Evolutionary conservation across 495 filamentous ascomycete species (phyloP), one percentile per base, ranked within the genome.

Genomic region (Podospora bellae-mahoneyi): DNA sequence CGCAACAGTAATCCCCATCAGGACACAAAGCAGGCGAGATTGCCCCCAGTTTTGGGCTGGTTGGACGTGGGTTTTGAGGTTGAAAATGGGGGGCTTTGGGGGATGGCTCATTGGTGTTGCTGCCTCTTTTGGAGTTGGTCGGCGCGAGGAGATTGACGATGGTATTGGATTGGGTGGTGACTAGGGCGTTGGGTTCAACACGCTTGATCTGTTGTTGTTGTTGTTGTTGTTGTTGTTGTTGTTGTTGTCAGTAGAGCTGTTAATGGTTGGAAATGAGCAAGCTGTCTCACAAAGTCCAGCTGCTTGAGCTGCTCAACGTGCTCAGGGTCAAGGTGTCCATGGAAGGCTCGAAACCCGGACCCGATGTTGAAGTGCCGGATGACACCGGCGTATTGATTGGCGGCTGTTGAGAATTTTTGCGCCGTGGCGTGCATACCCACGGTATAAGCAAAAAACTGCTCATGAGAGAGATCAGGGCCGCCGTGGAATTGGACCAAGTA

Each of bases 1-100:
- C 30, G 82, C 87, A 44, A 89, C 81, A 16, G 86, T 88, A 58
- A 89, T 74, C 19, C 19, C 84, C 88, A 39, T 79, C 72, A 9
- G 80, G 68, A 3, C 82, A 84, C 53, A 86, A 89, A 10, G 86
- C 87, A 15, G 85, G 85, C 3, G 84, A 86, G 68, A 81, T 28
- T 88, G 79, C 57, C 86, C 85, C 83, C 39, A 48, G 39, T 48
- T 48, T 16, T 48, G 9, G 15, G 39, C 39, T 5, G 39, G 7
- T 2, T 13, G 39, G 39, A 13, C 9, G 39, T 48, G 13, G 15
- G 13, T 10, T 48, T 48, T 48, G 7, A 48, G 2, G 15, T 48
- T 18, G 39, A 48, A 48, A 48, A 16, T 48, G 9, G 39, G 5
- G 9, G 2, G 39, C 9, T 48, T 10, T 48, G 9, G 39, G 39